Conservation (phyloP, 371 early-diverging fungal species). For the Mucor indicus region DNA sequence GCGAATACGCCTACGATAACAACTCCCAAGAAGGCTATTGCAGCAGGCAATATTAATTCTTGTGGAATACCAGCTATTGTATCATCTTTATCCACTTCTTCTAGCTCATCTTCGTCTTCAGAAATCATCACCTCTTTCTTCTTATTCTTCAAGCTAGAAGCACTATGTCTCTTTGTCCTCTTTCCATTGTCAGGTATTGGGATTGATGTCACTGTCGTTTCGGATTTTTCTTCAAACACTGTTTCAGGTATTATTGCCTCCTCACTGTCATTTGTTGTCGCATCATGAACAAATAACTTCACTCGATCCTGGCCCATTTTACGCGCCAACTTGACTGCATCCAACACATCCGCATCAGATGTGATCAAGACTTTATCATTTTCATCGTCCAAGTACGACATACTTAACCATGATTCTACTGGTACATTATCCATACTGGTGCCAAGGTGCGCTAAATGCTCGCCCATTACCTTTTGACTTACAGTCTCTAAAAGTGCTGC, state of each 20-base stretch:
- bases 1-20: slow-evolving; percentile 62
- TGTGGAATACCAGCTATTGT: slow-evolving; percentile 42
- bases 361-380: slow-evolving; percentile 82
- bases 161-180: background rate
- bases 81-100: background rate
- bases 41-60: slow-evolving; percentile 58
- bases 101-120: slow-evolving; percentile 1
- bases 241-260: background rate
- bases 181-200: background rate
- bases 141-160: background rate
- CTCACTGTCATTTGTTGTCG: slow-evolving; percentile 5
- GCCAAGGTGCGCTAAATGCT: slow-evolving; percentile 22
- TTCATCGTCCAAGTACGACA: slow-evolving; percentile 89
- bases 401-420: slow-evolving; percentile 44
- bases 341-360: slow-evolving; percentile 74
- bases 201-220: background rate
- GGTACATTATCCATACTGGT: slow-evolving; percentile 7
- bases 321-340: slow-evolving; percentile 79
- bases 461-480: slow-evolving; percentile 35
- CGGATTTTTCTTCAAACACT: slow-evolving; percentile 3
- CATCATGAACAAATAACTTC: slow-evolving; percentile 65
- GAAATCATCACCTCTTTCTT: background rate
- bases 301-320: slow-evolving; percentile 76
- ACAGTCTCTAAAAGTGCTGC: slow-evolving; percentile 27
- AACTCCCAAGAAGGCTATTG: slow-evolving; percentile 56